Conservation (phyloP, 495 filamentous ascomycete species). For the Hypoxylon subgilvum region DNA sequence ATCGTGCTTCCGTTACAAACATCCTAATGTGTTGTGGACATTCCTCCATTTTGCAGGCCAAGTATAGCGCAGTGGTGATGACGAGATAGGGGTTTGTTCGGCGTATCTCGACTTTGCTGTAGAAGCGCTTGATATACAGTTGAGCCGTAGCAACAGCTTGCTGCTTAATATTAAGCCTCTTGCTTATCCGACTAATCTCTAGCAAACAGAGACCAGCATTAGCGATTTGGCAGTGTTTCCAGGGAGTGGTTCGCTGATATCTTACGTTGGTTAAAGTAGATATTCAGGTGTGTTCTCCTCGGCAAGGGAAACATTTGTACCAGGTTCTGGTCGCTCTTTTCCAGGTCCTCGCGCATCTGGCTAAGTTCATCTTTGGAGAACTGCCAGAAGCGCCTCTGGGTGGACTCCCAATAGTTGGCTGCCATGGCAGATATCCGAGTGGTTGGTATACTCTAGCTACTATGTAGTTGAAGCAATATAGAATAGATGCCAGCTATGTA, state of each 20-base stretch:
- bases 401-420: conserved; percentile 95
- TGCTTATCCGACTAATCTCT: conserved; percentile 83
- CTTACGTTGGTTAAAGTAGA: conserved; percentile 90
- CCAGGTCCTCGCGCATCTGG: conserved; percentile 72
- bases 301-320: conserved; percentile 82
- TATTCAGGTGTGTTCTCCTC: conserved; percentile 79
- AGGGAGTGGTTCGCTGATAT: neutral
- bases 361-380: conserved; percentile 81
- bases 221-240: conserved; percentile 1
- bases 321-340: conserved; percentile 71
- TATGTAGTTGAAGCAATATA: neutral
- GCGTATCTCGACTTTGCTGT: conserved; percentile 87
- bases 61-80: conserved; percentile 86
- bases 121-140: conserved; percentile 92
- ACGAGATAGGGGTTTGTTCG: conserved; percentile 93
- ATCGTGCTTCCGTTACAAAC: conserved; percentile 82
- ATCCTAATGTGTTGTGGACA: conserved; percentile 94
- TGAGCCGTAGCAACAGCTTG: conserved; percentile 95
- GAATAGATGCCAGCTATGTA: conserved; percentile 8
- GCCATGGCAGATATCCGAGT: conserved; percentile 66
- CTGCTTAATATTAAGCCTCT: conserved; percentile 80
- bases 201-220: conserved; percentile 15
- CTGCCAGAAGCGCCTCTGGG: conserved; percentile 87
- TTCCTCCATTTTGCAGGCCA: conserved; percentile 99
- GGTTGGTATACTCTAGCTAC: conserved; percentile 6